Evolutionary conservation across 2,329 filamentous ascomycete species (phyloP), one percentile per base, ranked within the genome.

Genomic region (Fusarium acutatum): DNA sequence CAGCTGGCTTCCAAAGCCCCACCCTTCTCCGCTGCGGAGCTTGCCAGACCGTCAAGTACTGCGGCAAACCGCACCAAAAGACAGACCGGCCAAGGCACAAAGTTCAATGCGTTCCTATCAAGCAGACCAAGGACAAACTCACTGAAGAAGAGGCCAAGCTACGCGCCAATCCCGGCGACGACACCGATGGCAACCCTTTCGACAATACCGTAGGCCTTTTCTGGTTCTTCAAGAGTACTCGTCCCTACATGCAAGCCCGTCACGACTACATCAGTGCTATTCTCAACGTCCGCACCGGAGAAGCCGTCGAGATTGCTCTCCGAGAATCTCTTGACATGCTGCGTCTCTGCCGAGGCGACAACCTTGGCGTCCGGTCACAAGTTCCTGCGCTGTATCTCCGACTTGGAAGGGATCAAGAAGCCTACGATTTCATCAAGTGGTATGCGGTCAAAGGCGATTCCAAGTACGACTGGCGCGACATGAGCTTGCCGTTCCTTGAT

Each of bases 341-440:
- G 2, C 53, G 50, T 7, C 49, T 72, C 8, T 56, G 37, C 13
- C 40, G 69, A n/a, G 54, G 44, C 5, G 69, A 72, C 10, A 72
- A 69, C 0, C n/a, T 53, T 6, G 30, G n/a, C 3, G 64, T 72
- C 20, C 58, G 59, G 4, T 40, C 54, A 2, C 17, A 46, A 6
- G 7, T 72, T 3, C 69, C 59, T n/a, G 44, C 24, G 4, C 58
- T 72, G 5, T 60, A 53, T 44, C 69, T 72, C 10, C 24, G 54
- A 3, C 64, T 72, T 2, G 59, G 53, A 10, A 69, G 50, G 6
- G 59, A 72, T 13, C 59, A 69, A 20, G 35, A 72, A 1, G 69
- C 54, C 3, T 65, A 65, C 11, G 59, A 69, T 8, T 72, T 72
- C 4, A 72, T 72, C 24, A 72, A 72, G 37, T 69, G 69, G 54